A percentile compares a stretch with the other conserved stretches of the same genome.
These are phyloP conservation scores for Malassezia sp. DNA, from an alignment of 1,284 basidiomycete genomes.

Conservation along the genomic window DNA sequence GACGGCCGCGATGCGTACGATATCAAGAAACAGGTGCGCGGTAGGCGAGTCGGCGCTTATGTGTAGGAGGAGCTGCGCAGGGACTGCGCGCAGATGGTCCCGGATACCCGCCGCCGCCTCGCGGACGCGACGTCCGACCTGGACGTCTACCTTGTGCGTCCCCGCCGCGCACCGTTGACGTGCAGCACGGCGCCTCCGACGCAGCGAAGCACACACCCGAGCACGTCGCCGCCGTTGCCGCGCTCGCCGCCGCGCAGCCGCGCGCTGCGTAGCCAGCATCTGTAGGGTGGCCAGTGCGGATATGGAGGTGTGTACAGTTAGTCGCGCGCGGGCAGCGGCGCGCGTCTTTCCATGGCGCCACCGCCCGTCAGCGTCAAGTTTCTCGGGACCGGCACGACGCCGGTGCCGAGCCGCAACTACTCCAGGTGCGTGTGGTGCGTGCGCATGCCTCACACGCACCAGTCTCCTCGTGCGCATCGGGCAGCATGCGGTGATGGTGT, in stretches of 20 bases:
- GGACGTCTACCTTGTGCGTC: slow-evolving; percentile 9
- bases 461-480: slow-evolving; percentile 35
- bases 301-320: not conserved
- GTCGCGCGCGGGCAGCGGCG: no score
- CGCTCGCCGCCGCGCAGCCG: not conserved
- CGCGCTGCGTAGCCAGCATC: not conserved
- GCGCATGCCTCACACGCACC: no score
- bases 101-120: slow-evolving; percentile 12
- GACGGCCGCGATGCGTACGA: slow-evolving; percentile 8
- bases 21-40: slow-evolving; percentile 10
- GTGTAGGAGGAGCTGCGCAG: slow-evolving; percentile 9
- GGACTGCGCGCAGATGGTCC: slow-evolving; percentile 13
- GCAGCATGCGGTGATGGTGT: slow-evolving; percentile 33
- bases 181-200: not conserved
- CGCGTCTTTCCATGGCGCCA: slow-evolving; percentile 27
- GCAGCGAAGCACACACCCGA: not conserved
- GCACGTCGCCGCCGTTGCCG: not conserved
- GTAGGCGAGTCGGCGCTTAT: not conserved
- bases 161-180: not conserved
- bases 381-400: slow-evolving; percentile 40
- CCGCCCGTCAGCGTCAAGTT: slow-evolving; percentile 33
- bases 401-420: slow-evolving; percentile 37
- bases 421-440: slow-evolving; percentile 19
- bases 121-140: slow-evolving; percentile 3
- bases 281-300: not conserved